A percentile compares a stretch with the other conserved stretches of the same genome.
Conservation (phyloP, 495 filamentous ascomycete genomes). For the Tuber calosporum region DNA sequence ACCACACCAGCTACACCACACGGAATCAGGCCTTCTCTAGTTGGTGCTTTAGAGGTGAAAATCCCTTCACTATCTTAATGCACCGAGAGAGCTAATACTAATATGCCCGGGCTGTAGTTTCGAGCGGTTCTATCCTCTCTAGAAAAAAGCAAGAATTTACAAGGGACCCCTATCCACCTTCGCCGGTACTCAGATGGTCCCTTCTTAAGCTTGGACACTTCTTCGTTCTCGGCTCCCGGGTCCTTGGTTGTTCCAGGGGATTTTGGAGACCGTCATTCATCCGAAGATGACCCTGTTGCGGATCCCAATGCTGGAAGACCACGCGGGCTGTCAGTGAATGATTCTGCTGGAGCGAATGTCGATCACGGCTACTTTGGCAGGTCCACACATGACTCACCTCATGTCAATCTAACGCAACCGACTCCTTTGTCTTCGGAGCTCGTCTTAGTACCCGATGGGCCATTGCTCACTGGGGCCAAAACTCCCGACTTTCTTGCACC, state of each 20-base stretch:
- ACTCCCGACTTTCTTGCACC: conserved; percentile 28
- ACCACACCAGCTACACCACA: conserved; percentile 50
- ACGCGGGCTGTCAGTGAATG: conserved; percentile 64
- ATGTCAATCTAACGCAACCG: conserved; percentile 13
- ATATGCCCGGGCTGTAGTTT: conserved; percentile 47
- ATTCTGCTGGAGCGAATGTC: conserved; percentile 41
- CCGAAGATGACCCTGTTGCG: conserved; percentile 2
- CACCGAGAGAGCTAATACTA: neutral
- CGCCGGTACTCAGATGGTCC: conserved; percentile 67
- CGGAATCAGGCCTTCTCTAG: conserved; percentile 84
- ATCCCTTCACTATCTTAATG: neutral
- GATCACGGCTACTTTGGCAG: conserved; percentile 10
- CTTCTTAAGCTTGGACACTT: conserved; percentile 17
- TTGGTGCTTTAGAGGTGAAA: conserved; percentile 70
- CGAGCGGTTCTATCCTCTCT: conserved; percentile 76
- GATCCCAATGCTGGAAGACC: conserved; percentile 25
- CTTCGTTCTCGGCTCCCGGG: conserved; percentile 30
- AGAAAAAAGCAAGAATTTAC: conserved; percentile 67
- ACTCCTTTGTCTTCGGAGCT: neutral
- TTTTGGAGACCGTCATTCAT: conserved; percentile 7
- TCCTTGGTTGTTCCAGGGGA: conserved; percentile 22
- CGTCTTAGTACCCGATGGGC: neutral
- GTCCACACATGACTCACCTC: neutral
- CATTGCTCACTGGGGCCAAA: neutral
- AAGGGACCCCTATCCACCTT: conserved; percentile 58